phyloP scores from a whole-genome alignment of 306 rosid genomes.

The Erythrophleum fordii region DNA sequence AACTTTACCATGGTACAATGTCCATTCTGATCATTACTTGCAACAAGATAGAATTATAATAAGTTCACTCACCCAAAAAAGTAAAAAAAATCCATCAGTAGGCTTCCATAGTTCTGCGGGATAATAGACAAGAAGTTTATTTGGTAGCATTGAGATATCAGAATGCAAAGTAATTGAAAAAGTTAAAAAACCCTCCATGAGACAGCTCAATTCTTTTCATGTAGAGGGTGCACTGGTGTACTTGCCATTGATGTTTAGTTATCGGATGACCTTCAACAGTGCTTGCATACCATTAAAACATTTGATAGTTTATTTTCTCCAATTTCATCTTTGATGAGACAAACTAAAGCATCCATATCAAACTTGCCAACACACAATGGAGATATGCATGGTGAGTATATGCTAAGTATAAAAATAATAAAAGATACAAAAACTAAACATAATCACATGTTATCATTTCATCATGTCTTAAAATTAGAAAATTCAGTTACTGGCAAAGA shows the following conservation, averaged over 20 bases:
- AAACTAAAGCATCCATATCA: neutral
- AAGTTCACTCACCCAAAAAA: conserved; percentile 82
- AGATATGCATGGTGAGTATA: no score
- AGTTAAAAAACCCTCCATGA: no score
- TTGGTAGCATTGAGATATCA: conserved; percentile 31
- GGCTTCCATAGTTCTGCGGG: conserved; percentile 87
- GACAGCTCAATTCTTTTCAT: no score
- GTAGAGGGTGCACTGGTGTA: no score
- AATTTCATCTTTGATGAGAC: neutral
- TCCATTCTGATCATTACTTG: conserved; percentile 27
- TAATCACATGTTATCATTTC: neutral
- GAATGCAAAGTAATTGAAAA: conserved; percentile 21
- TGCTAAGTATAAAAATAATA: neutral
- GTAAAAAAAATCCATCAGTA: conserved; percentile 87
- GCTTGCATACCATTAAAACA: neutral
- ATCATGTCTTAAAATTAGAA: no score
- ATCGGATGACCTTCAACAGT: neutral
- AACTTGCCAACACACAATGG: neutral
- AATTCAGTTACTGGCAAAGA: no score
- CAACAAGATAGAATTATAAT: conserved; percentile 21
- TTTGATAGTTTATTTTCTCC: neutral
- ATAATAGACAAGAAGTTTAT: conserved; percentile 36
- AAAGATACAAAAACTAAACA: neutral
- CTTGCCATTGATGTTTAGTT: neutral
- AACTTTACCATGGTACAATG: neutral